Conservation (phyloP, 23 red algal species). For the Gracilaria caudata region DNA sequence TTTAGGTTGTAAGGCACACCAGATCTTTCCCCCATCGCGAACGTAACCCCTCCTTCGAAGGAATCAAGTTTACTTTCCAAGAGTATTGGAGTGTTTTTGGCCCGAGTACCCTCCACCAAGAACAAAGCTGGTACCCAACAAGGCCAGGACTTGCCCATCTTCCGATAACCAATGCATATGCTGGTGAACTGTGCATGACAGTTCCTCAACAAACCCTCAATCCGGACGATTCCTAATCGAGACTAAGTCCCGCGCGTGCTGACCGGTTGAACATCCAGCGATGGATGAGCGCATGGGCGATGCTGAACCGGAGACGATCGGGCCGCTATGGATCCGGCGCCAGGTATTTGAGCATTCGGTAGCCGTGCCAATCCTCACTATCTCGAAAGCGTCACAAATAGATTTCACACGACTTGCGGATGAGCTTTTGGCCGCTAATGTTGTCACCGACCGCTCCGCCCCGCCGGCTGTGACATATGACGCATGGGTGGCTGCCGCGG, state of each 20-base stretch:
- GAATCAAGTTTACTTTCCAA: neutral
- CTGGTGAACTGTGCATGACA: neutral
- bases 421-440: slow-evolving; percentile 42
- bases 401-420: slow-evolving; percentile 62
- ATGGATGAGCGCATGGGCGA: slow-evolving; percentile 72
- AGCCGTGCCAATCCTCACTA: slow-evolving; percentile 58
- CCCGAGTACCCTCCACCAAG: neutral
- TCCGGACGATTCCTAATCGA: neutral
- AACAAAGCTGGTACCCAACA: neutral
- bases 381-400: slow-evolving; percentile 57
- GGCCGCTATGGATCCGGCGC: slow-evolving; percentile 77
- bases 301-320: slow-evolving; percentile 62
- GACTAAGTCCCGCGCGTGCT: neutral
- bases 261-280: neutral
- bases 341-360: slow-evolving; percentile 80
- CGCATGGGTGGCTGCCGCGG: slow-evolving; percentile 66
- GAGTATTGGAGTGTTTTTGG: neutral
- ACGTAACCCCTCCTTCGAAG: too few relatives aligned
- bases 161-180: neutral
- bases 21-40: too few relatives aligned
- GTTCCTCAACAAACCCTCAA: neutral
- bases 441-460: neutral
- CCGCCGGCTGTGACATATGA: slow-evolving; percentile 69
- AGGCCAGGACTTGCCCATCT: neutral
- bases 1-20: too few relatives aligned